Evolutionary conservation across 2,329 filamentous ascomycete species (phyloP).

Genomic region (Ceratocystis albifundus): DNA sequence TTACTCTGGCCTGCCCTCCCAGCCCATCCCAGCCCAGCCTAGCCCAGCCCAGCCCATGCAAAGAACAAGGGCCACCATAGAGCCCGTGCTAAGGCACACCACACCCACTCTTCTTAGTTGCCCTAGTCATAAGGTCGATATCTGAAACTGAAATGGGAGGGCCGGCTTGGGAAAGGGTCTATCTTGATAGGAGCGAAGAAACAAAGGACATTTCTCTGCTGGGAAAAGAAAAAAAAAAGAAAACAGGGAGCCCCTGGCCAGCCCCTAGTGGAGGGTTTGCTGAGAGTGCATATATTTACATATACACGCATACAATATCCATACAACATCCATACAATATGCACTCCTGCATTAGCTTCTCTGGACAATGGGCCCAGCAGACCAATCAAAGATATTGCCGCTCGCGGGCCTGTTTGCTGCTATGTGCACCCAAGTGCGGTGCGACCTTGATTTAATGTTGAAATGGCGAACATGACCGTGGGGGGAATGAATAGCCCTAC

Average conservation of each 20-base stretch:
- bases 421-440: no score
- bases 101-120: not conserved
- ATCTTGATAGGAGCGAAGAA: not conserved
- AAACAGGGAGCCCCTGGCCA: not conserved
- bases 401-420: not conserved
- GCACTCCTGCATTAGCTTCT: slow-evolving; percentile 11
- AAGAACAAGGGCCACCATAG: not conserved
- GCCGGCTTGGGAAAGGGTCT: not conserved
- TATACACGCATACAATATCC: not conserved
- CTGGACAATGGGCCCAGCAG: not conserved
- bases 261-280: not conserved
- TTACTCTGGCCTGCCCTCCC: no score
- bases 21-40: no score
- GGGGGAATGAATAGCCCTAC: slow-evolving; percentile 6
- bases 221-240: no score
- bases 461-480: not conserved
- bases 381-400: not conserved
- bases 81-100: not conserved
- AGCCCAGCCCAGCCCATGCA: no score
- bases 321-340: not conserved
- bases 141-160: slow-evolving; percentile 9
- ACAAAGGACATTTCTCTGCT: not conserved
- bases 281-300: not conserved
- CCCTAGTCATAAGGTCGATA: not conserved
- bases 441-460: not conserved